Evolutionary conservation across 2,329 filamentous ascomycete genomes (phyloP), one percentile per base, ranked within the genome.

Genomic region (Fusarium burgessii): DNA sequence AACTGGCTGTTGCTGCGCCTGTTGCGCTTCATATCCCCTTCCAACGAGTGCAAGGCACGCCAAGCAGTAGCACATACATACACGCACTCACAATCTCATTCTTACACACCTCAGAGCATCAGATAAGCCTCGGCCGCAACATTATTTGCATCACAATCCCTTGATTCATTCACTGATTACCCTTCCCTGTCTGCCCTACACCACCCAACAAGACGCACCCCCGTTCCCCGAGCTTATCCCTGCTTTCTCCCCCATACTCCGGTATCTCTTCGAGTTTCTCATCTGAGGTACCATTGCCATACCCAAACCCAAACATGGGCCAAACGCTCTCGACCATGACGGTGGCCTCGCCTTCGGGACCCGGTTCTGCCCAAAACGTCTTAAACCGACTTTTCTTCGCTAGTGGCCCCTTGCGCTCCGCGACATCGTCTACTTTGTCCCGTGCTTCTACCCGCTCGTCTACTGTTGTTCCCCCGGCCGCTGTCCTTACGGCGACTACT

Each of bases 371-470:
- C 71, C 73, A 76, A 76, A 73, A 70, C 70, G 76, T 78, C 73
- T 74, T 78, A 77, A 78, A 77, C 74, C 77, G 77, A 77, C 76
- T 78, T 78, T 78, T 78, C 75, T 70, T 77, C 77, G 77, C 76
- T 77, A 73, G 75, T 71, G 73, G 71, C 70, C 64, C 73, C 73
- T 70, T 75, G 74, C 71, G 67, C 64, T 70, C 71, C 54, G 69
- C 73, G 59, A 73, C 71, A 68, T 76, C 73, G 70, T 74, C 73
- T 75, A 72, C 69, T 68, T 66, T 70, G 57, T 43, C 57, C 57
- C 57, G 47, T 59, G 47, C 57, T 59, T 59, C 38, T 63, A 61
- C 65, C 62, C 68, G 61, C 66, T 69, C 56, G 62, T 62, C 71
- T 70, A 50, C 70, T 66, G 67, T 71, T 47, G 35, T 47, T 40